Conservation (phyloP, 306 rosid species). For the Sechiopsis laciniata region DNA sequence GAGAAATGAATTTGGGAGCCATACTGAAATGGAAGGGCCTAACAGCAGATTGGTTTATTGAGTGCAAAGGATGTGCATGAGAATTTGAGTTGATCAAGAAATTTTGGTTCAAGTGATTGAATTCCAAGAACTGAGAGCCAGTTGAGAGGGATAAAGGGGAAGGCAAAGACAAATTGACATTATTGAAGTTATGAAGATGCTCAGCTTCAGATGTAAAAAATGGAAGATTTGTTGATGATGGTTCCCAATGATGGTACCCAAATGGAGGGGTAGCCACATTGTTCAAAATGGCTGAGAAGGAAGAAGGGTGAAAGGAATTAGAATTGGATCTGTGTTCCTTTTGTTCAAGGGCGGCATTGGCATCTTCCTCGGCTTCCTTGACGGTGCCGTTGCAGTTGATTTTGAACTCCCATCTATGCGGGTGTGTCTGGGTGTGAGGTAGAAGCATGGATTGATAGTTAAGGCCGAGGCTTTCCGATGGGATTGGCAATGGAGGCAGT, state of each 20-base stretch:
- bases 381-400: constrained; percentile 18
- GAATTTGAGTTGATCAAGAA: constrained; percentile 16
- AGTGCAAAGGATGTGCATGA: constrained; percentile 23
- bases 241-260: constrained; percentile 25
- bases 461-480: constrained; percentile 41
- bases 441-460: constrained; percentile 34
- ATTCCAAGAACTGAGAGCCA: constrained; percentile 41
- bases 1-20: constrained; percentile 38
- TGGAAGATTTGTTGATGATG: constrained; percentile 28
- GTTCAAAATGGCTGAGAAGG: constrained; percentile 34
- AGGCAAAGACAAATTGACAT: constrained; percentile 40
- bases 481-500: constrained; percentile 72
- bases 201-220: constrained; percentile 31
- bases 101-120: constrained; percentile 38
- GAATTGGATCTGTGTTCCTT: background rate
- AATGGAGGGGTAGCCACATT: constrained; percentile 14
- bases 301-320: constrained; percentile 32
- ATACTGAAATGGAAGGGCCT: constrained; percentile 44
- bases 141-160: constrained; percentile 58
- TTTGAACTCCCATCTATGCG: constrained; percentile 26
- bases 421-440: background rate
- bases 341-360: background rate
- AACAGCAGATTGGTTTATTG: constrained; percentile 32
- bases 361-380: background rate
- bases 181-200: constrained; percentile 43